Percentiles rank a stretch among this genome's conserved stretches.
These are phyloP conservation scores for Micractinium conductrix DNA, from an alignment of 139 green algal species.

Conservation along the genomic window DNA sequence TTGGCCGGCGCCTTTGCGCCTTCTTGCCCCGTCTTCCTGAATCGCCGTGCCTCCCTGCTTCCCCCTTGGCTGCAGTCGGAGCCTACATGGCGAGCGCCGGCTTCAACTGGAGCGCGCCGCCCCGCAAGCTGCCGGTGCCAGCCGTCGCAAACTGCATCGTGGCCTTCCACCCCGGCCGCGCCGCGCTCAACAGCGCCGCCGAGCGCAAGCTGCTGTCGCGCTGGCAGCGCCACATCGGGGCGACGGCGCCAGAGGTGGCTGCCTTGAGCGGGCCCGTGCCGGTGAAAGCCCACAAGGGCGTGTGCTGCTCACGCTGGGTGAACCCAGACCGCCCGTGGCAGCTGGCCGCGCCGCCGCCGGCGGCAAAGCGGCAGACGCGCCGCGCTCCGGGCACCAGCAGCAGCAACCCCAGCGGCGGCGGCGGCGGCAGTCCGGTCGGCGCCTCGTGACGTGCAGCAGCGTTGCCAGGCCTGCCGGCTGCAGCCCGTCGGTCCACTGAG, in stretches of 20 bases:
- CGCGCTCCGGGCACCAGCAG: background rate
- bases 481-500: no score
- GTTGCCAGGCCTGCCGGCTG: no score
- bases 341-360: background rate
- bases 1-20: no score
- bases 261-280: background rate
- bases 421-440: no score
- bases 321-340: slow-evolving; percentile 8
- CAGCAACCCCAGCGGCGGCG: background rate
- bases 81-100: background rate
- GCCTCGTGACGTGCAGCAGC: no score
- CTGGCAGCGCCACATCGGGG: background rate
- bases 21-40: no score
- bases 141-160: slow-evolving; percentile 21
- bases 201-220: slow-evolving; percentile 1
- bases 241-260: background rate
- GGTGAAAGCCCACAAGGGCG: slow-evolving; percentile 9
- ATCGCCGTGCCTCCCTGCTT: background rate
- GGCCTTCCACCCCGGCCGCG: slow-evolving; percentile 1
- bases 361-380: background rate
- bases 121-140: slow-evolving; percentile 13
- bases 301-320: slow-evolving; percentile 17
- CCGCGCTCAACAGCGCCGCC: background rate
- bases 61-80: background rate
- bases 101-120: slow-evolving; percentile 10